Evolutionary conservation across 2,329 filamentous ascomycete species (phyloP), one percentile per base, ranked within the genome.

Genomic region (Alternaria sp.): DNA sequence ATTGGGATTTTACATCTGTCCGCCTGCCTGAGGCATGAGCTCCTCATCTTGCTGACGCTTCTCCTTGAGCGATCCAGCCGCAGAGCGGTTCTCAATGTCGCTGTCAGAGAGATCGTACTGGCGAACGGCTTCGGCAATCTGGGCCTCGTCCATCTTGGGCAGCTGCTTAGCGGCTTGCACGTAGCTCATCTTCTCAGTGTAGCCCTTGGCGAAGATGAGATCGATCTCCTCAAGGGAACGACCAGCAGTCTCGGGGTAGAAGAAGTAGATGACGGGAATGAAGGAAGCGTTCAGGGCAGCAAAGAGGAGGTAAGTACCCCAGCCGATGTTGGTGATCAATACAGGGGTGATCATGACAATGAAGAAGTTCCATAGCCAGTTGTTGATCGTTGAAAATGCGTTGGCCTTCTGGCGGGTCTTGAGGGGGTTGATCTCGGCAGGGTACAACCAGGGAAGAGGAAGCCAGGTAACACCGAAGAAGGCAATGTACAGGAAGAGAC

Each of bases 401-500:
- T 86, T 86, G 41, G 84, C 84, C 78, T 86, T 86, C 41, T 84
- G 82, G 50, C 85, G 81, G 7, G 84, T 86, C 74, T 84, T 84
- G 72, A 86, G 81, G 7, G 85, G 85, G 57, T 84, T 85, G 69
- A 85, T 77, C 63, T 85, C 85, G 49, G 84, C 82, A 0, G 83
- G 73, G 63, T 78, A 88, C 75, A 78, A 66, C 88, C 87, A 91
- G 1, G 88, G 88, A 25, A 89, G 82, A 16, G 88, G 87, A 7
- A 90, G 74, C 84, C 87, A 89, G 1, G 86, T 88, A 0, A 88
- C 87, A 34, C 88, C 89, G 64, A 90, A 91, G 57, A 87, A 88
- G 5, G 87, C 87, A 69, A 91, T 91, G 77, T 90, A 91, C 3
- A 87, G 84, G 78, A 91, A 91, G 12, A 91, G 64, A 58, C 88